Base-by-base conservation (phyloP, 805 yeast species). In the Metahyphopichia silvanorum region DNA sequence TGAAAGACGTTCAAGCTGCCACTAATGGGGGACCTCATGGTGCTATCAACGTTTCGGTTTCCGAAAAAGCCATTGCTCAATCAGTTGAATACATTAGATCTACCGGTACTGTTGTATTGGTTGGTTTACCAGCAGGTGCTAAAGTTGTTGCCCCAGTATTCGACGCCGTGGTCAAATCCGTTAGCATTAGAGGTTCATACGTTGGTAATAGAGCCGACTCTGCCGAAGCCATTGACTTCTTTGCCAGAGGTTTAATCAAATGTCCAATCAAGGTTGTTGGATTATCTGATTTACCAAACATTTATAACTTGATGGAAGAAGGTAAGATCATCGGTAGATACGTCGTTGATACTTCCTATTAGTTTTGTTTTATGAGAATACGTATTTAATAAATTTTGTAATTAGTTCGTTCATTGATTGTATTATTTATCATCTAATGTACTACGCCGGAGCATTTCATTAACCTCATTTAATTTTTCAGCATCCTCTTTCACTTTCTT, bases 1-100 rank as follows among this genome's bases (percentile, higher is more conserved):
- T 66, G 26, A 62, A 58, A 37, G 78, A 61, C 30, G 56, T 66
- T 34, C 18, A 37, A 21, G 63, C 58, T 25, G 75, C 72, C 32
- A 76, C 82, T 38, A 53, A 68, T 41, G 81, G 82, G 52, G 84
- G 84, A 49, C 74, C 82, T 31, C 88, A 64, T 40, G 71, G 66
- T 44, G 66, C 50, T 25, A 61, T 64, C 36, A 65, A 65, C 38
- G 71, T 65, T 25, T 79, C 80, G 21, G 78, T 74, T 19, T 69
- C 79, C 27, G 77, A 70, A 48, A 37, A 37, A 29, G 78, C 79
- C 33, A 67, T 73, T 40, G 39, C 63, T 19, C 77, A 71, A 53
- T 71, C 77, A 37, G 46, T 51, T 43, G 50, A 55, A 15, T 60
- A 64, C 49, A 59, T 63, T 33, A 60, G 71, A 54, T 34, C 67